Evolutionary conservation across 768 basidiomycete species (phyloP).

Genomic region (Lactarius pseudohatsudake): DNA sequence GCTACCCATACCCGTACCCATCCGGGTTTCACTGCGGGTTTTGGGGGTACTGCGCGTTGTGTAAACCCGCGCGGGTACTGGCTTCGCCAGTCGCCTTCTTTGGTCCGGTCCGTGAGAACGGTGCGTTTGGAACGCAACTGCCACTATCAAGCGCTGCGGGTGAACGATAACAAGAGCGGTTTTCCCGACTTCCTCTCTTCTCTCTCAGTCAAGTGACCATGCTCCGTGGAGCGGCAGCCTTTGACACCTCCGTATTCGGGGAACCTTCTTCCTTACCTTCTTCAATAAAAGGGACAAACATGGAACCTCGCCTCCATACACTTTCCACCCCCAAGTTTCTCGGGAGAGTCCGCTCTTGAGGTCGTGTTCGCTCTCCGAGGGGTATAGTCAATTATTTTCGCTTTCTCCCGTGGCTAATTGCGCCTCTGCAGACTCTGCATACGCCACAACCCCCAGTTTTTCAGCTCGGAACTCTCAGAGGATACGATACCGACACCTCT

Average conservation of each 20-base stretch:
- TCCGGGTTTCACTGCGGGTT: too few relatives aligned
- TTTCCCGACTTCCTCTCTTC: too few relatives aligned
- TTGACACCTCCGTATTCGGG: not conserved
- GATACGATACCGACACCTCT: not conserved
- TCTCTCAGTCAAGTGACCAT: constrained; percentile 7
- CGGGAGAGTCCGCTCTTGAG: constrained; percentile 58
- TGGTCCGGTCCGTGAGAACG: too few relatives aligned
- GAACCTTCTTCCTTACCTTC: not conserved
- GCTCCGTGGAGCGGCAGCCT: not conserved
- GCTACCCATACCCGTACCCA: too few relatives aligned
- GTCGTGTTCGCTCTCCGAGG: constrained; percentile 54
- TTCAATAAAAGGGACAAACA: not conserved
- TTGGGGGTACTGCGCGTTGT: too few relatives aligned
- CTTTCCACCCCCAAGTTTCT: constrained; percentile 21
- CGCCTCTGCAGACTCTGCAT: constrained; percentile 9
- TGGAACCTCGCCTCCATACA: not conserved
- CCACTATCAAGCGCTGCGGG: too few relatives aligned
- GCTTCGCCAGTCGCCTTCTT: too few relatives aligned
- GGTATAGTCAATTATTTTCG: constrained; percentile 32
- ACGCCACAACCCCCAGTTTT: constrained; percentile 16
- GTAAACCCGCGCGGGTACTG: too few relatives aligned
- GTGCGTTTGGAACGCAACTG: too few relatives aligned
- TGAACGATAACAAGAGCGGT: too few relatives aligned
- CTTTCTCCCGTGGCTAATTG: constrained; percentile 1
- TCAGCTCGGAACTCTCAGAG: constrained; percentile 9